Base-by-base conservation (phyloP, 2,329 filamentous ascomycete species). In the Pyrenophora seminiperda region DNA sequence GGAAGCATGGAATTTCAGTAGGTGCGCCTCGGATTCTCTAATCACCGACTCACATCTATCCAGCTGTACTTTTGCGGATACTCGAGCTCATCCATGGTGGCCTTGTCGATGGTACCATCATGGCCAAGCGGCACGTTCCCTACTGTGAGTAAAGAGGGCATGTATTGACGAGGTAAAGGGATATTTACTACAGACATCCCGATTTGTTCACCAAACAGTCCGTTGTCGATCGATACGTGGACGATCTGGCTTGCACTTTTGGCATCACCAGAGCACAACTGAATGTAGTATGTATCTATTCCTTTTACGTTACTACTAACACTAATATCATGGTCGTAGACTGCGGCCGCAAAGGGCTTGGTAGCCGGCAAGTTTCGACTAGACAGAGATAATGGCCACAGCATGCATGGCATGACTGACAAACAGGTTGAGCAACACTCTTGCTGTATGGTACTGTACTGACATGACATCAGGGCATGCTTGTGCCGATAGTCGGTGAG, bases 171-270 rank as follows among this genome's bases (percentile, higher is more conserved):
- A 1, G n/a, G 18, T 10, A 10, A 44, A 93, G 90, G 54, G 89
- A 90, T 63, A 85, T 95, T 3, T 95, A 87, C 70, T 95, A 95
- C 66, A 84, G 89, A 61, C 81, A 91, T 58, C 83, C 86, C 4
- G 80, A 84, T 7, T 75, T 95, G 0, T 95, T 94, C 63, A 78
- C 80, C 15, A 85, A 78, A 41, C 90, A 94, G 67, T 67, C 72
- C 13, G 77, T 83, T 11, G 88, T 94, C 0, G 86, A 94, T 66
- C 78, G 79, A 22, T 83, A 90, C 37, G 82, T 94, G 0, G 88
- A 94, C 62, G 86, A 89, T 55, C 74, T 95, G 29, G 88, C 89
- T 0, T 84, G 80, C 47, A 90, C 88, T 0, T 80, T 94, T 13
- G 79, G 80, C 0, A 74, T 89, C 7, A 77, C 82, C 5, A 81